These are phyloP conservation scores for Puccinia horiana DNA, from an alignment of 1,284 basidiomycete species.

Conservation along the genomic window DNA sequence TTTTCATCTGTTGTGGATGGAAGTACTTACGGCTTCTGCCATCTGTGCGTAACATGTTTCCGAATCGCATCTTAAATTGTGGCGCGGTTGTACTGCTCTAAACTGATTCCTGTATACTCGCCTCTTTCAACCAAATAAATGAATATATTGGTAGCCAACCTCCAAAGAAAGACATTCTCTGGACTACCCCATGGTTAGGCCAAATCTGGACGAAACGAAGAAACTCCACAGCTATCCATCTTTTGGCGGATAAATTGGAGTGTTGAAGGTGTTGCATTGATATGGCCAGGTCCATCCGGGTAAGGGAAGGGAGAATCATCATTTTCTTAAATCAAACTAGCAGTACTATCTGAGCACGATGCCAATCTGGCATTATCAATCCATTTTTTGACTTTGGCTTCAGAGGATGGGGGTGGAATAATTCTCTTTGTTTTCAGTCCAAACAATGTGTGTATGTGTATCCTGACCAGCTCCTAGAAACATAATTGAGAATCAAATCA, in stretches of 20 bases:
- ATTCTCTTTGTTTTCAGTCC: neutral
- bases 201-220: slow-evolving; percentile 4
- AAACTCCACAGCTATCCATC: neutral
- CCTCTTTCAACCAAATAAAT: neutral
- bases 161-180: slow-evolving; percentile 16
- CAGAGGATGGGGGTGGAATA: neutral
- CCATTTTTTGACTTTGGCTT: neutral
- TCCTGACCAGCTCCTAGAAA: neutral
- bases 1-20: neutral
- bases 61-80: neutral
- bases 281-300: slow-evolving; percentile 15
- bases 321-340: neutral
- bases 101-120: neutral
- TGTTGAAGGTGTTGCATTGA: neutral
- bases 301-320: slow-evolving; percentile 6
- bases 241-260: neutral
- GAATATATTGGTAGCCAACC: neutral
- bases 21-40: neutral
- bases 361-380: neutral
- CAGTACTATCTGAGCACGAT: neutral
- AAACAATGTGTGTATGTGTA: neutral
- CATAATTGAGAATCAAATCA: neutral
- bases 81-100: neutral
- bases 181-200: neutral
- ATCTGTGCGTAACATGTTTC: neutral